Base-by-base conservation (phyloP, 768 basidiomycete genomes). In the Butyriboletus loyo region DNA sequence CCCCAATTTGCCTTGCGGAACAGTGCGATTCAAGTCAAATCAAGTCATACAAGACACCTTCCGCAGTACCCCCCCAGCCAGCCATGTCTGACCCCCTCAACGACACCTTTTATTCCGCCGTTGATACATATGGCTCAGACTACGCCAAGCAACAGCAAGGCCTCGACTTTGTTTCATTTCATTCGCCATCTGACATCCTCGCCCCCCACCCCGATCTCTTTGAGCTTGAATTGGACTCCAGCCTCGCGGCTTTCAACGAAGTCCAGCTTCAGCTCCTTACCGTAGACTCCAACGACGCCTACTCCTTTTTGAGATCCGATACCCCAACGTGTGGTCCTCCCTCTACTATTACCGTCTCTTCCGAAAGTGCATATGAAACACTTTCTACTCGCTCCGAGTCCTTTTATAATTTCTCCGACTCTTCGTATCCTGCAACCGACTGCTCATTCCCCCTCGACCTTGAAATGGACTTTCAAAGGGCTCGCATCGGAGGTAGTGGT, bases 181-280 rank as follows among this genome's bases (percentile, higher is more conserved):
- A 82, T 63, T 77, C 80, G 56, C 79, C 83, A 59, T 75, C 81
- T 53, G 87, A 89, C 73, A 79, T 87, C 72, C 76, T 83, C 62
- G 87, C 86, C 48, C 87, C 89, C 39, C 82, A 86, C 65, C 86
- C 87, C 55, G 89, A 91, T 76, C 77, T 83, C 57, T 92, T 92
- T 74, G 90, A 92, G 67, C 80, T 80, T 46, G 90, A 92, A 72
- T 80, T 92, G 63, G 89, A 90, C 72, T 76, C 75, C 31, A 80
- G 75, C 72, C 81, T 89, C 62, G 82, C 82, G 61, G 82, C 79
- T 39, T 80, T 85, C 66, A 82, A 86, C 74, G 78, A 83, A 56
- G 71, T 75, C 67, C 77, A 82, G 63, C 75, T 83, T 50, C 81
- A 84, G 66, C 77, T 84, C 56, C 74, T 84, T 58, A 79, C 81